Evolutionary conservation across 345 rosid species (phyloP).

Genomic region (Lenwebbia sp.): DNA sequence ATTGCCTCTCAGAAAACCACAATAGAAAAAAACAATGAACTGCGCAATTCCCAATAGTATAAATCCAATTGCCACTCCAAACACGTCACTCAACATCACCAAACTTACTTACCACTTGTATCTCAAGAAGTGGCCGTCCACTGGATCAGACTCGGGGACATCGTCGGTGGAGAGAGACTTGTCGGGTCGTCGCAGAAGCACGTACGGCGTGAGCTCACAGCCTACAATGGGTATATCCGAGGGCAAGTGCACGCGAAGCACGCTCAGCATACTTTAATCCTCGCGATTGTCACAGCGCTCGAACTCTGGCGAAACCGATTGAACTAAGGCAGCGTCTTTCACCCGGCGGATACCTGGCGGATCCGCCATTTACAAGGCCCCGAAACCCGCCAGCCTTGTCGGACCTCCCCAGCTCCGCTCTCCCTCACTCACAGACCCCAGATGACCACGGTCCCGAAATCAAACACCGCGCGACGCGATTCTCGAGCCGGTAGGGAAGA

Average conservation of each 20-base stretch:
- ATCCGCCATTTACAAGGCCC: conserved; percentile 58
- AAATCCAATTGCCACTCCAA: not conserved
- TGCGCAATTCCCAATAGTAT: not conserved
- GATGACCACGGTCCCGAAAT: not conserved
- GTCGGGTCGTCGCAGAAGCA: conserved; percentile 69
- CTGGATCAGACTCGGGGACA: conserved; percentile 71
- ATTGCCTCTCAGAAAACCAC: not conserved
- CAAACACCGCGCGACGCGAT: not conserved
- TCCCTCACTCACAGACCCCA: not conserved
- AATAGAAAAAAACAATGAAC: not conserved
- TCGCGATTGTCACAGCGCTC: conserved; percentile 21
- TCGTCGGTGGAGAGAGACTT: conserved; percentile 52
- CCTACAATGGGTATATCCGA: conserved; percentile 98
- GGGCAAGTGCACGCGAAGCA: conserved; percentile 88
- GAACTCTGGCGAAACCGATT: conserved; percentile 11
- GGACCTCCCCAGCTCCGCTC: conserved; percentile 14
- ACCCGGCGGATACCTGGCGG: conserved; percentile 40
- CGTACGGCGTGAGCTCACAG: conserved; percentile 92
- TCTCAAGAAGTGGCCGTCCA: conserved; percentile 78
- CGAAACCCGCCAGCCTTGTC: conserved; percentile 26
- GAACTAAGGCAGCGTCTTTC: not conserved
- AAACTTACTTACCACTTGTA: conserved; percentile 67
- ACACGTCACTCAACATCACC: not conserved
- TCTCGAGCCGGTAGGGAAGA: too few relatives aligned
- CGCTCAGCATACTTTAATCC: conserved; percentile 81